Evolutionary conservation across 139 green algal species (phyloP).

Genomic region (Pleodorina starrii): DNA sequence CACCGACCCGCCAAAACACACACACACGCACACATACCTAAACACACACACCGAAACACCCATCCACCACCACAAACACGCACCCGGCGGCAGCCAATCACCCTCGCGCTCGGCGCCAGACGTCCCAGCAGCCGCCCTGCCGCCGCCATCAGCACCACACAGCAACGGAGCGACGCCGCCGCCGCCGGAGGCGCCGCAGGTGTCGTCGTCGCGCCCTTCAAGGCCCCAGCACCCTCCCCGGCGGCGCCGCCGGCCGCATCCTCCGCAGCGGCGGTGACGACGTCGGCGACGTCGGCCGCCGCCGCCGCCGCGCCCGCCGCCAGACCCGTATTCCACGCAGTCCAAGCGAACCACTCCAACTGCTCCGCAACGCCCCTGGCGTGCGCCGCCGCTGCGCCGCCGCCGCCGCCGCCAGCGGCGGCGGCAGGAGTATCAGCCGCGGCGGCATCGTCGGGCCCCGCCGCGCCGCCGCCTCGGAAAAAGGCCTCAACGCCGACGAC

Average conservation of each 20-base stretch:
- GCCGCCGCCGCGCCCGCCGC: background rate
- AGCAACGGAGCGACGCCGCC: background rate
- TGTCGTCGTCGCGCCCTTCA: background rate
- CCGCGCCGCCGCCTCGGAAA: background rate
- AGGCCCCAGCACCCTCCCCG: background rate
- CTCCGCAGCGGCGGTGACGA: background rate
- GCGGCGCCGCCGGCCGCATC: background rate
- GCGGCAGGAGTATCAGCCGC: too few relatives aligned
- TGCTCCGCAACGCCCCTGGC: background rate
- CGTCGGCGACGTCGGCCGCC: background rate
- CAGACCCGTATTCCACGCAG: slow-evolving; percentile 22
- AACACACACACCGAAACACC: background rate
- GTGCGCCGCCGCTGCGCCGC: background rate
- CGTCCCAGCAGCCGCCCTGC: slow-evolving; percentile 25
- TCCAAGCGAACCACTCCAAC: slow-evolving; percentile 51
- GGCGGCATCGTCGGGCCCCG: background rate
- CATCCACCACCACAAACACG: background rate
- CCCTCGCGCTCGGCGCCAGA: background rate
- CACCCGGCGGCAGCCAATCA: slow-evolving; percentile 33
- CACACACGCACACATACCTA: background rate
- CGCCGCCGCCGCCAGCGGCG: background rate
- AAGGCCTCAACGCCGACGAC: background rate
- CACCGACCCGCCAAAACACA: background rate
- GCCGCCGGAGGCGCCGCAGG: background rate
- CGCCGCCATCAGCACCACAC: slow-evolving; percentile 18